Evolutionary conservation across 345 rosid species (phyloP), one percentile per base, ranked within the genome.

Genomic region (Noccaea caerulescens): DNA sequence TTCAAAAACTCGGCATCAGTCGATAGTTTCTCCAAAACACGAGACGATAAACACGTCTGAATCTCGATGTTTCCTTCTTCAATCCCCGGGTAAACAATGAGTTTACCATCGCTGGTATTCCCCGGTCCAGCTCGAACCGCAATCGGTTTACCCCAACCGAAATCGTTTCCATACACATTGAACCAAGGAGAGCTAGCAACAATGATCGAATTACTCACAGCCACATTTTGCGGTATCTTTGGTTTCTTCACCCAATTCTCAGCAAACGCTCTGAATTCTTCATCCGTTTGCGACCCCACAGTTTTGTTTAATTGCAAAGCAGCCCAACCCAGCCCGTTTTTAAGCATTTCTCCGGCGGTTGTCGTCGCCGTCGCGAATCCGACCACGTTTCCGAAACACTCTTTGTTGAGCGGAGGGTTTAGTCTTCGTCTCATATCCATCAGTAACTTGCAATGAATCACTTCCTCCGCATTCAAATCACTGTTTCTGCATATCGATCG

Each of bases 121-220:
- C 58, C 78, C 4, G 37, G 49, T 13, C 82, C 82, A 20, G 72
- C 69, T 58, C 68, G 45, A 10, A 68, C 76, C 34, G 80, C 69
- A 32, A 76, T 36, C 13, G 81, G 81, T 51, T 62, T 77, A 61
- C 84, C 84, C 84, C 84, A 81, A 14, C 81, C 81, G 36, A 80
- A 77, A 66, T 80, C 84, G 34, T 77, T 77, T 1, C 81, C 81
- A 42, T 77, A 81, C 8, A 79, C 66, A 30, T 82, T 50, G 50
- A 79, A 82, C 74, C 82, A 11, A 5, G 79, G 84, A 7, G 82
- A 78, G 68, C 76, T 76, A 11, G 76, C 54, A 1, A 72, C 58
- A 16, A 27, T 3, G 8, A 73, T 0, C 2, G 55, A 30, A 41
- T 66, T 58, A 25, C 16, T 63, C 7, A 55, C 1, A 0, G 5